A percentile compares a stretch with the other conserved stretches of the same genome.
Conservation (phyloP, 2,329 filamentous ascomycete species). For the Stromatinia cepivora region DNA sequence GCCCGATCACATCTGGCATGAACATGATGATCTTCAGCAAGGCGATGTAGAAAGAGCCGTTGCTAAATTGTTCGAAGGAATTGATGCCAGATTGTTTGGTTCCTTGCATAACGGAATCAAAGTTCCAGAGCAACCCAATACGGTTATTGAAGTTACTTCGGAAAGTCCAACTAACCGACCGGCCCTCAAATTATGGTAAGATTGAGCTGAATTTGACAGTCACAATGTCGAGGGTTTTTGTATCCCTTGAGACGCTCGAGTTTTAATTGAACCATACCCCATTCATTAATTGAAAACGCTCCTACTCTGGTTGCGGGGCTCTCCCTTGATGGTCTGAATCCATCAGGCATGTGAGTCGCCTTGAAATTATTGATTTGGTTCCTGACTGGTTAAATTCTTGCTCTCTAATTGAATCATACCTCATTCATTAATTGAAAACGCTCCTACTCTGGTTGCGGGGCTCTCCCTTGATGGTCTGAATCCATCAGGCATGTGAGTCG, state of each 20-base stretch:
- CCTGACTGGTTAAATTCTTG: constrained; percentile 5
- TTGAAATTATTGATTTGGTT: constrained; percentile 3
- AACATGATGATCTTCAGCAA: neutral
- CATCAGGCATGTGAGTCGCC: constrained; percentile 20
- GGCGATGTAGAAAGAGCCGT: neutral
- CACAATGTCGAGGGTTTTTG: neutral
- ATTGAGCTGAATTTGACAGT: neutral
- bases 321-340: constrained; percentile 20
- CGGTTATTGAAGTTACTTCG: neutral
- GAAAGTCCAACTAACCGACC: neutral
- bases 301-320: constrained; percentile 22
- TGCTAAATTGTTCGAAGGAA: neutral
- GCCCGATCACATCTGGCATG: constrained; percentile 9
- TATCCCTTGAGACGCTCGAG: neutral
- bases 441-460: constrained; percentile 22
- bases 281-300: constrained; percentile 15
- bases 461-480: constrained; percentile 18
- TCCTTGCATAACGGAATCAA: constrained; percentile 3
- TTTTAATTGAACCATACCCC: neutral
- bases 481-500: constrained; percentile 20
- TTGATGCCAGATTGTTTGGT: constrained; percentile 3
- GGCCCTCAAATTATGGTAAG: constrained; percentile 3
- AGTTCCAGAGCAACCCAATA: neutral
- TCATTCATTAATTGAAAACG: constrained; percentile 13
- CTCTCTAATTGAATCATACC: neutral